These are phyloP conservation scores for Pterula multifida DNA, from an alignment of 1,284 basidiomycete species.

Conservation along the genomic window DNA sequence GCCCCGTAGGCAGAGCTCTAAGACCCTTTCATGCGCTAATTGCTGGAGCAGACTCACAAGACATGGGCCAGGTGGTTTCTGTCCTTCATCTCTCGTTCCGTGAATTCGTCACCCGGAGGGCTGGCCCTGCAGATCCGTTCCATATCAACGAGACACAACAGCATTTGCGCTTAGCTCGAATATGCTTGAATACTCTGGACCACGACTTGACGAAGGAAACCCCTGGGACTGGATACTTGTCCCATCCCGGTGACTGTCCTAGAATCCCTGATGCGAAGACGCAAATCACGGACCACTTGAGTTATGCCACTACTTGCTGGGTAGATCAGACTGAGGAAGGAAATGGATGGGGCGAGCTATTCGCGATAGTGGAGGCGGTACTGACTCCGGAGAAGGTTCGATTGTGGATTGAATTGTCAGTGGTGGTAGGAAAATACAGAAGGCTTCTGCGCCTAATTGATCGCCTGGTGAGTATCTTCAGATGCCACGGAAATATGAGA, in stretches of 20 bases:
- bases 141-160: conserved; percentile 5
- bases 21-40: conserved; percentile 7
- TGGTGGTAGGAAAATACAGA: conserved; percentile 1
- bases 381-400: conserved; percentile 1
- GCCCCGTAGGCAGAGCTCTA: conserved; percentile 4
- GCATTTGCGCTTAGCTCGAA: conserved; percentile 3
- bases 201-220: background rate
- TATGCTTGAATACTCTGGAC: conserved; percentile 5
- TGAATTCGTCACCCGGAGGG: conserved; percentile 12
- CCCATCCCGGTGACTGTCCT: background rate
- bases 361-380: background rate
- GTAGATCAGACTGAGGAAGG: conserved; percentile 4
- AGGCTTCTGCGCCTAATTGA: background rate
- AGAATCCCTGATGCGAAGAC: background rate
- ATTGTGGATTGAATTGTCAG: conserved; percentile 6
- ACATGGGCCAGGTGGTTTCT: conserved; percentile 5
- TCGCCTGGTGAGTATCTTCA: background rate
- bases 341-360: background rate
- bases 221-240: conserved; percentile 6
- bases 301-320: conserved; percentile 8
- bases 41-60: conserved; percentile 7
- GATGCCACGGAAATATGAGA: background rate
- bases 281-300: conserved; percentile 3
- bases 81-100: conserved; percentile 12
- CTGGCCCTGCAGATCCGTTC: background rate